These are phyloP conservation scores for Geotrichum siamense DNA, from an alignment of 1,139 yeast genomes.

Conservation along the genomic window DNA sequence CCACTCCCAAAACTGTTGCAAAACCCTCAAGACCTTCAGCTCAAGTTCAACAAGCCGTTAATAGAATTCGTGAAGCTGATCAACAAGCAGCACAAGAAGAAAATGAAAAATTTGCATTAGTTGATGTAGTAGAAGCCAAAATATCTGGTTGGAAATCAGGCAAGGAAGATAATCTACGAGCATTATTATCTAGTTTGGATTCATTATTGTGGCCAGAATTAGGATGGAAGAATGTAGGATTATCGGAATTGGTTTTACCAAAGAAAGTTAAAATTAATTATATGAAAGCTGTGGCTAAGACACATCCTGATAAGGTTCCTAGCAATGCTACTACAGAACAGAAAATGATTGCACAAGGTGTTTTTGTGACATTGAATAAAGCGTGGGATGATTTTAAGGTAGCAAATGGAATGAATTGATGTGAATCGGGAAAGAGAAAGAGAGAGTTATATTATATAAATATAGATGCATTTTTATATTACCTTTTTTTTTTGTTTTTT, in stretches of 20 bases:
- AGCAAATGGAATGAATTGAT: constrained; percentile 43
- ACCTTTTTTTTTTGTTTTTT: too few species aligned
- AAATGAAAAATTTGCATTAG: constrained; percentile 48
- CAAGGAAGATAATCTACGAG: constrained; percentile 72
- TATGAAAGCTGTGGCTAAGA: constrained; percentile 87
- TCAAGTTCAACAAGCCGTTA: constrained; percentile 40
- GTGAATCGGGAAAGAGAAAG: too few species aligned
- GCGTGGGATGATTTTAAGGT: constrained; percentile 87
- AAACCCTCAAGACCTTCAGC: constrained; percentile 22
- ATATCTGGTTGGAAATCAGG: constrained; percentile 63
- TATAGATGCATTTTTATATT: too few species aligned
- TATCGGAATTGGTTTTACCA: constrained; percentile 79
- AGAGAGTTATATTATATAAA: too few species aligned
- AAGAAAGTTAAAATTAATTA: constrained; percentile 81
- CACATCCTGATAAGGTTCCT: constrained; percentile 87
- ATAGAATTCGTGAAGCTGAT: constrained; percentile 44
- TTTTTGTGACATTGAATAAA: constrained; percentile 71
- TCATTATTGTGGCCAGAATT: constrained; percentile 54
- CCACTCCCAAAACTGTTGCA: constrained; percentile 23
- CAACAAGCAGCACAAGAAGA: constrained; percentile 46
- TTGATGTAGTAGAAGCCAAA: constrained; percentile 51
- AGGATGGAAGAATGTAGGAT: constrained; percentile 56
- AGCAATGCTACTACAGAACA: constrained; percentile 52
- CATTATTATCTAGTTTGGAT: constrained; percentile 60
- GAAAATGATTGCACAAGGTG: constrained; percentile 78